Evolutionary conservation across 305 asterid species (phyloP).

Genomic region (Rubia balearica): DNA sequence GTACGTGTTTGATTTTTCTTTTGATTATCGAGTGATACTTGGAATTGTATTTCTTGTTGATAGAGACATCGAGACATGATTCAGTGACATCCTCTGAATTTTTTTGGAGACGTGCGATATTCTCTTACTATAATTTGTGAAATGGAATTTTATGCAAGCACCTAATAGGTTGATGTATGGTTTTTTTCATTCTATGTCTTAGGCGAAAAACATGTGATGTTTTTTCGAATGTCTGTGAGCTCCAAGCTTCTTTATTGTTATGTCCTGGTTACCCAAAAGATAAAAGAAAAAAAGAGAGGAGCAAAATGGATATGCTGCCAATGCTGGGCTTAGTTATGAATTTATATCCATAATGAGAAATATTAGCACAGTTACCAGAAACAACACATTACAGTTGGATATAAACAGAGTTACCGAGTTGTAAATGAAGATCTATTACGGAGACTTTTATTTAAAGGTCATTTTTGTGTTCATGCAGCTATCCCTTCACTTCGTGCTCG

Average conservation of each 20-base stretch:
- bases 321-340: background rate
- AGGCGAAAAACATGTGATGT: background rate
- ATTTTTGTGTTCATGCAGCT: slow-evolving; percentile 42
- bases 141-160: background rate
- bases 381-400: background rate
- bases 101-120: background rate
- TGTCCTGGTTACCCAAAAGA: background rate
- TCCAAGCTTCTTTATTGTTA: background rate
- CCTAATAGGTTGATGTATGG: background rate
- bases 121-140: background rate
- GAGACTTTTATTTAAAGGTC: slow-evolving; percentile 6
- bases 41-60: background rate
- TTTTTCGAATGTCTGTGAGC: background rate
- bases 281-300: background rate
- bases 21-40: background rate
- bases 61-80: background rate
- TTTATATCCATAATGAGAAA: background rate
- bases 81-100: background rate
- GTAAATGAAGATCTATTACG: background rate
- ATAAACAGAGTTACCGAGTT: slow-evolving; percentile 3
- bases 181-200: background rate
- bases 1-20: background rate
- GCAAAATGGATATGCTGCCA: background rate
- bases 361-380: background rate
- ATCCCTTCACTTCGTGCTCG: slow-evolving; percentile 96